phyloP scores from a whole-genome alignment of 139 green algal genomes.

The Pseudopediastrum boryanum region DNA sequence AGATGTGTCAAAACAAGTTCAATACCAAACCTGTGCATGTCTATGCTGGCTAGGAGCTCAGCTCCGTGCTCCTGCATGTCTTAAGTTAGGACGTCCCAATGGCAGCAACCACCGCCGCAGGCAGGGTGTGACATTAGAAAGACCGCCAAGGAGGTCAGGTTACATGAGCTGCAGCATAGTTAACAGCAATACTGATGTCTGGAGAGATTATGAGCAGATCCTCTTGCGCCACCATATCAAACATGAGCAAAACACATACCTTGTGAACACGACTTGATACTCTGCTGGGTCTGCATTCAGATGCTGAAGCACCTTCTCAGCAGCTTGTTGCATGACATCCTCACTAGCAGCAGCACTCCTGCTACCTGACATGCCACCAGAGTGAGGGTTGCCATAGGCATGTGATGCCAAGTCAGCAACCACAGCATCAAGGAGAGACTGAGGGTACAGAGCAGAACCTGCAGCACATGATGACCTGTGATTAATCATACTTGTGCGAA shows the following conservation, averaged over 20 bases:
- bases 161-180: background rate
- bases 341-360: conserved; percentile 19
- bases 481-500: no score
- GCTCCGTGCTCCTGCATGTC: background rate
- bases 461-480: background rate
- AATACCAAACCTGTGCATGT: background rate
- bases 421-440: conserved; percentile 51
- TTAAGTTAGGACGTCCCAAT: background rate
- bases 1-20: background rate
- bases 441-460: conserved; percentile 47
- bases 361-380: conserved; percentile 16
- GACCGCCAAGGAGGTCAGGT: background rate
- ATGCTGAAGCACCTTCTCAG: conserved; percentile 5
- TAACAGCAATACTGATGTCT: background rate
- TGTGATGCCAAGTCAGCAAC: conserved; percentile 59
- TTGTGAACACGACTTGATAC: conserved; percentile 76
- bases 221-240: background rate
- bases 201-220: background rate
- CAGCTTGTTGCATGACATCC: background rate
- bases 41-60: background rate
- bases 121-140: background rate
- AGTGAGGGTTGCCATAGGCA: conserved; percentile 81
- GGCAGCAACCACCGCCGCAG: background rate
- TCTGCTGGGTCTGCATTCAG: conserved; percentile 56
- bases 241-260: background rate